phyloP scores from a whole-genome alignment of 192 early-diverging fungal species.

The Coemansia sp. region DNA sequence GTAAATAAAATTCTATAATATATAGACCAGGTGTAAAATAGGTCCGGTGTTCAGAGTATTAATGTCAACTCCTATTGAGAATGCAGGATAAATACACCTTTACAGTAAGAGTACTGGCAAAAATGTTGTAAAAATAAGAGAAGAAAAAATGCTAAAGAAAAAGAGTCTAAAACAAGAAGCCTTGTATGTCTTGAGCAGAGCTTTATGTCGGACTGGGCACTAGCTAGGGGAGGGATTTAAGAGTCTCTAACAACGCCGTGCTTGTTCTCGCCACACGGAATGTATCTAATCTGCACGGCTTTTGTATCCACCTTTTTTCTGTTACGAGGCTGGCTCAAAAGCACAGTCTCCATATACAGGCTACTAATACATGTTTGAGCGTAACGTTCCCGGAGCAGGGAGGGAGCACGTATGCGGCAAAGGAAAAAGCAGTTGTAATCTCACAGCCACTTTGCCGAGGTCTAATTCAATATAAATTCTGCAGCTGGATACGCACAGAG shows the following conservation, averaged over 20 bases:
- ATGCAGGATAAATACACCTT: constrained; percentile 6
- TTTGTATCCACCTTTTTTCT: constrained; percentile 1
- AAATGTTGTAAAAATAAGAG: constrained; percentile 4
- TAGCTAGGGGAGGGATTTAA: constrained; percentile 7
- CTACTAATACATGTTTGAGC: neutral
- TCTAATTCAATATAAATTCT: neutral
- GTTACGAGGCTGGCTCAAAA: constrained; percentile 1
- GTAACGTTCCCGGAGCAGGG: constrained; percentile 1
- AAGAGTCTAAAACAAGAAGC: neutral
- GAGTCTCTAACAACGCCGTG: neutral
- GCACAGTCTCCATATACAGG: neutral
- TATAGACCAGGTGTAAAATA: neutral
- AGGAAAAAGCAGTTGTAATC: constrained; percentile 1
- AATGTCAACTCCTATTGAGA: constrained; percentile 7
- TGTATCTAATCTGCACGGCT: constrained; percentile 1
- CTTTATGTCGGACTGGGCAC: neutral
- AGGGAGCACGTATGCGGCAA: constrained; percentile 2
- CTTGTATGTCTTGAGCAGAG: neutral
- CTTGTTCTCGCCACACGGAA: constrained; percentile 1
- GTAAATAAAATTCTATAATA: neutral
- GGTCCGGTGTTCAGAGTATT: neutral
- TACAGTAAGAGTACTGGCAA: constrained; percentile 2
- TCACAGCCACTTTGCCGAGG: neutral
- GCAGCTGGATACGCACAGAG: neutral
- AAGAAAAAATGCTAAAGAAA: constrained; percentile 5